Evolutionary conservation across 2,329 filamentous ascomycete genomes (phyloP).

Genomic region (Zymoseptoria ardabiliae): DNA sequence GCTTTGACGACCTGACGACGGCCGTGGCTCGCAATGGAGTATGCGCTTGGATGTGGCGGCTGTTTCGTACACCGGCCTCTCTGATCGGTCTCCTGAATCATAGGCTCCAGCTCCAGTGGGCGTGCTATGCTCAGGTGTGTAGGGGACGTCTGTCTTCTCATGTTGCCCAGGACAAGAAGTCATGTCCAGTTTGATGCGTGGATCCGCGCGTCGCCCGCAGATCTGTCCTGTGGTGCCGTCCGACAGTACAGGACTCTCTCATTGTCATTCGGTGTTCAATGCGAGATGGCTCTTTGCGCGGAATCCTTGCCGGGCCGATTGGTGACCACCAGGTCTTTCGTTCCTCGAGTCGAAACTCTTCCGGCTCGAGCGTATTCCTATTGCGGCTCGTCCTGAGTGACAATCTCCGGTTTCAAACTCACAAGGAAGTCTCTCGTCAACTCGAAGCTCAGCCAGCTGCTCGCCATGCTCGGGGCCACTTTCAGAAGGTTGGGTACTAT

Average conservation of each 20-base stretch:
- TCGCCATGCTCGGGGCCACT: constrained; percentile 96
- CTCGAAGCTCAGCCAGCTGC: constrained; percentile 96
- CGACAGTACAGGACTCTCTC: background rate
- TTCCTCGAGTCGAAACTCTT: background rate
- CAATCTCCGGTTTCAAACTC: constrained; percentile 12
- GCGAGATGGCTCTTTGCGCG: background rate
- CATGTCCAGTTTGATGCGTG: no score
- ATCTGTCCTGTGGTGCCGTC: background rate
- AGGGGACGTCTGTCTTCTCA: no score
- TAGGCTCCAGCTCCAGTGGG: no score
- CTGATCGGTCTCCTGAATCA: background rate
- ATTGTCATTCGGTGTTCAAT: background rate
- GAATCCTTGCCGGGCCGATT: background rate
- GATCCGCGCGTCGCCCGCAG: background rate
- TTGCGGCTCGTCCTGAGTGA: constrained; percentile 8
- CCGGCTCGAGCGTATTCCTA: background rate
- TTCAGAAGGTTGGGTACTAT: constrained; percentile 93
- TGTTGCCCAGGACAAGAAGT: no score
- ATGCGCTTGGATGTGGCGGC: no score
- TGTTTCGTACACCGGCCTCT: background rate
- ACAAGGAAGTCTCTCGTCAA: constrained; percentile 82
- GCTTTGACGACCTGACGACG: background rate
- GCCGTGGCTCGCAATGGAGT: background rate
- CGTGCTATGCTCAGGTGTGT: no score
- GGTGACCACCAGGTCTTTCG: background rate